Base-by-base conservation (phyloP, 495 filamentous ascomycete genomes). In the Annulohypoxylon moriforme region DNA sequence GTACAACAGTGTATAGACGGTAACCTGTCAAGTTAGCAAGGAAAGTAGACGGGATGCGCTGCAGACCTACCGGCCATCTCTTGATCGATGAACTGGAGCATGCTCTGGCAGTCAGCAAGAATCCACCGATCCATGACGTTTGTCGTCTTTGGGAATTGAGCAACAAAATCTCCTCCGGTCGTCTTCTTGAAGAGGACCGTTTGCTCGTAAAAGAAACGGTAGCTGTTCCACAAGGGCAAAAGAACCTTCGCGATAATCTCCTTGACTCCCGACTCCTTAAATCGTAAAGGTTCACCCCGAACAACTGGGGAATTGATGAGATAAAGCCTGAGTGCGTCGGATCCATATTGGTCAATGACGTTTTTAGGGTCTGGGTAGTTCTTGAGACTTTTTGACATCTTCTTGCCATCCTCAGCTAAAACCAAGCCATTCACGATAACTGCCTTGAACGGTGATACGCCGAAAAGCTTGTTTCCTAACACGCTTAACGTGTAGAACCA, bases 91-190 rank as follows among this genome's bases (percentile, higher is more conserved):
- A 96, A 98, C 70, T 92, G 89, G 47, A 98, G 85, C 73, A 98
- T 86, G 76, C 92, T 95, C 77, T 99, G 96, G 79, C 94, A 97
- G 74, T 90, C 92, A 42, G 96, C 96, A 64, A 98, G 80, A 73
- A 98, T 96, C 96, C 96, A 99, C 68, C 90, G 89, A 75, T 99
- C 96, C 93, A 99, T 97, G 46, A 98, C 93, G 68, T 98, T 99
- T 34, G 88, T 89, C 55, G 90, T 87, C 64, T 86, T 85, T 2
- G 93, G 92, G 22, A 64, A 50, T 72, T 96, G 90, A 77, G 96
- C 98, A 49, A 89, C 76, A 76, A 89, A 98, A 68, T 96, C 90
- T 14, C 92, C 81, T 46, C 89, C 85, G 62, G 92, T 89, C 50
- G 95, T 84, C 85, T 98, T 99, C 85, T 97, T 97, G 66, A 97